Evolutionary conservation across 1,139 yeast species (phyloP).

Genomic region (Yamadazyma conglobata): DNA sequence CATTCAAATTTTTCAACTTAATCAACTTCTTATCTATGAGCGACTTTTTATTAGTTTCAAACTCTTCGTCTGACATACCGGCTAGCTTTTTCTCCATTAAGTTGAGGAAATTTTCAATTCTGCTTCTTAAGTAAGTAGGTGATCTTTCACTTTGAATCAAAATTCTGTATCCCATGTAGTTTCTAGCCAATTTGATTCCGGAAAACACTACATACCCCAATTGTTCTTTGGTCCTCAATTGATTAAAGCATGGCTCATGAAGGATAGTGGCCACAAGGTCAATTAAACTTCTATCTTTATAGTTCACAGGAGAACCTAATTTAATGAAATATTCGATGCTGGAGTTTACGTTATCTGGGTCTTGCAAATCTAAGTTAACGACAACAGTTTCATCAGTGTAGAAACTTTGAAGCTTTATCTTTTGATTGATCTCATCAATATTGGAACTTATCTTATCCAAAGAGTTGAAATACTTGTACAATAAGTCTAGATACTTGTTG

Average conservation of each 20-base stretch:
- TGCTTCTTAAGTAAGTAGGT: slow-evolving; percentile 66
- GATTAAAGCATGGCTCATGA: slow-evolving; percentile 85
- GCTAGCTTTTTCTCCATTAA: slow-evolving; percentile 31
- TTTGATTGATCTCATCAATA: slow-evolving; percentile 28
- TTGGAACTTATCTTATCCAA: slow-evolving; percentile 38
- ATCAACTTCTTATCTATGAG: slow-evolving; percentile 63
- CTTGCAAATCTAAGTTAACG: slow-evolving; percentile 54
- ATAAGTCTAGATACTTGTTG: slow-evolving; percentile 18
- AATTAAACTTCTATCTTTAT: slow-evolving; percentile 41
- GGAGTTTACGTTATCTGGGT: slow-evolving; percentile 73
- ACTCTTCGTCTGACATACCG: slow-evolving; percentile 56
- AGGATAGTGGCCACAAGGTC: slow-evolving; percentile 70
- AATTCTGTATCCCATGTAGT: slow-evolving; percentile 75
- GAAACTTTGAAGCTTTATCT: slow-evolving; percentile 27
- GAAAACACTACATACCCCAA: slow-evolving; percentile 82
- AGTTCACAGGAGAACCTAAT: slow-evolving; percentile 47
- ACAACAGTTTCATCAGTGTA: slow-evolving; percentile 43
- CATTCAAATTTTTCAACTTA: slow-evolving; percentile 71
- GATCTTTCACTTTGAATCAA: slow-evolving; percentile 83
- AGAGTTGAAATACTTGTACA: slow-evolving; percentile 19
- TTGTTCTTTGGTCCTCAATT: slow-evolving; percentile 89
- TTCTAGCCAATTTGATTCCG: slow-evolving; percentile 63
- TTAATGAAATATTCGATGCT: slow-evolving; percentile 80
- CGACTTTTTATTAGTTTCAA: slow-evolving; percentile 65
- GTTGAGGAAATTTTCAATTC: slow-evolving; percentile 67